Percentiles rank a stretch among this genome's conserved stretches.
Conservation (phyloP, 2,329 filamentous ascomycete genomes). For the Claviceps pazoutovae region DNA sequence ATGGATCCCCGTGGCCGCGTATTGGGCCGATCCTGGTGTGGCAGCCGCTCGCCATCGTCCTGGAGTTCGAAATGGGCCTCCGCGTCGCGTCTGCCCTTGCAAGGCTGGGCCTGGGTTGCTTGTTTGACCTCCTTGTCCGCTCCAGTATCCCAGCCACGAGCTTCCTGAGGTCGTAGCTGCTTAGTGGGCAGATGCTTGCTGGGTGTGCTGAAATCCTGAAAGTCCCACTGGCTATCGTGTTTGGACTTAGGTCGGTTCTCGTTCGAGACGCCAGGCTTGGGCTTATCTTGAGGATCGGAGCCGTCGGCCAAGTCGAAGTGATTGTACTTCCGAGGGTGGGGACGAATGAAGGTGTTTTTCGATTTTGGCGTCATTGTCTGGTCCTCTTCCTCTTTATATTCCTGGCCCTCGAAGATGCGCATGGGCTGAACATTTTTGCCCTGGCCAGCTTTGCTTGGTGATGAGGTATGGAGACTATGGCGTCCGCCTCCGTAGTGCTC, state of each 20-base stretch:
- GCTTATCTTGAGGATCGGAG: conserved; percentile 34
- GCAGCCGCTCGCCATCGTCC: conserved; percentile 54
- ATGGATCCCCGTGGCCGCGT: conserved; percentile 37
- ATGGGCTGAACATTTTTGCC: conserved; percentile 49
- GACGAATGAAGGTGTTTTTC: conserved; percentile 38
- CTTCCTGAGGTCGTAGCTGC: conserved; percentile 48
- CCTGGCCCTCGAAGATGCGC: conserved; percentile 47
- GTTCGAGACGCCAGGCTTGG: conserved; percentile 25
- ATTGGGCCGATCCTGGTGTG: conserved; percentile 29
- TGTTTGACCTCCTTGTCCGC: conserved; percentile 37
- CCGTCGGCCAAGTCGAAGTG: conserved; percentile 75
- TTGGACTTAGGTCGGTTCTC: conserved; percentile 39
- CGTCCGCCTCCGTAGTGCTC: conserved; percentile 28
- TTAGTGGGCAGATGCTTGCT: conserved; percentile 53
- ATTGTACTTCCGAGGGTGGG: conserved; percentile 65
- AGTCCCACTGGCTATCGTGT: conserved; percentile 68
- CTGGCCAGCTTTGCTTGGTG: conserved; percentile 35
- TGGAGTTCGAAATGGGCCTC: conserved; percentile 73
- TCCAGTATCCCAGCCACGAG: conserved; percentile 68
- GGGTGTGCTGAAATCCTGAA: conserved; percentile 77
- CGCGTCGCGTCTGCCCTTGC: conserved; percentile 63
- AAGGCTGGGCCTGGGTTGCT: conserved; percentile 38
- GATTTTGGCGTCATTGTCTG: conserved; percentile 26
- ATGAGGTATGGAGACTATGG: conserved; percentile 36
- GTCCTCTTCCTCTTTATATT: conserved; percentile 25